Evolutionary conservation across 2,329 filamentous ascomycete genomes (phyloP), one percentile per base, ranked within the genome.

Genomic region (Epichloe gansuensis): DNA sequence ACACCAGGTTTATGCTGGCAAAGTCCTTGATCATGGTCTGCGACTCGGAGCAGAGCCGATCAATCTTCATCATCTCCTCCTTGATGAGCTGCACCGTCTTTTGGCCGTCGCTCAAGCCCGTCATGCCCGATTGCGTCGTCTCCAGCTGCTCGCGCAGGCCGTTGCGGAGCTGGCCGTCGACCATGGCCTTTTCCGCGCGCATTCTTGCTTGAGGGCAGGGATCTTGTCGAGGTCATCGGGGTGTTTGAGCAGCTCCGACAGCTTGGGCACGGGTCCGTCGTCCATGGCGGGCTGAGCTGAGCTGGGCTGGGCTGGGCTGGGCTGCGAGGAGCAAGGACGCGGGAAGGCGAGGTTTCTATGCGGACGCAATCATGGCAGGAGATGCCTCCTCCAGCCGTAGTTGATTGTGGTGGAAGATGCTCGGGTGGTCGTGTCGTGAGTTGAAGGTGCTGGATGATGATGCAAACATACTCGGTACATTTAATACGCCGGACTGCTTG

Each of bases 151-250:
- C 90, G 61, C 88, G 84, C 58, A 97, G 78, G 39, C 89, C 91
- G 67, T 83, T 83, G 58, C 91, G 88, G 52, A 98, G 83, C 72
- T 95, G 90, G 50, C 84, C 83, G 72, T 98, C 93, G 55, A 98
- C 82, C 53, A 87, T 88, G 34, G 81, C 81, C 73, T 98, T 98
- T 96, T 97, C 65, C 93, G 88, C 60, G 82, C 81, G 72, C 97
- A 95, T 68, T 98, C 93, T 59, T 86, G 80, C 73, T 94, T 95
- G 65, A 98, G 78, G 46, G 83, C 83, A 50, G 84, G 76, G 63
- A 98, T 91, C 76, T 96, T 97, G 74, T 98, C 93, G 60, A 98
- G 83, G 71, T 98, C 93, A 67, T 98, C 93, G 3, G 93, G 89
- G 65, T 95, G 90, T 63, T 90, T 88, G 60, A 98, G 83, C 56